Base-by-base conservation (phyloP, 495 filamentous ascomycete genomes). In the Hypomontagnella monticulosa region DNA sequence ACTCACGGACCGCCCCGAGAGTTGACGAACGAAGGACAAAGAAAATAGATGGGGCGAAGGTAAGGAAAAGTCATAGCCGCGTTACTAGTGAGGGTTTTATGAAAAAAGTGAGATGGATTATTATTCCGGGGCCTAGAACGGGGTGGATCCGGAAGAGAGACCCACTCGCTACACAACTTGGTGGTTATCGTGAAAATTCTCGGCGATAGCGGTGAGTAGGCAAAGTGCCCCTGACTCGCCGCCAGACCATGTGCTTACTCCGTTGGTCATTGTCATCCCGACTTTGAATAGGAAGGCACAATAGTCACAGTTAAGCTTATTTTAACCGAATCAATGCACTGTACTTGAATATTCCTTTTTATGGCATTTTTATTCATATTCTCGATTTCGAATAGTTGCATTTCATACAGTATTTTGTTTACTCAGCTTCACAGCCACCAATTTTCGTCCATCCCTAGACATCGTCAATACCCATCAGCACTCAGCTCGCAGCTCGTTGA, bases 361-460 rank as follows among this genome's bases (percentile, higher is more conserved):
- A 27, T 27, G 6, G 23, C 23, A 27, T 27, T n/a, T n/a, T n/a
- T n/a, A n/a, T n/a, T n/a, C 2, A 27, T 2, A 27, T 2, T 27
- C 6, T 6, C 6, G 23, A 27, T 27, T 27, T 6, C 23, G 23
- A 27, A 27, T 27, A 27, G 2, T 27, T 27, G 6, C 6, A 27
- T 27, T 27, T 27, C 23, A 27, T 27, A 27, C 6, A 2, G 2
- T 6, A 27, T 27, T 6, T 27, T 2, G 23, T n/a, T n/a, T 27
- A 27, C 23, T 27, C 6, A 27, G 23, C 23, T 27, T 27, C 23
- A 27, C 23, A 3, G 2, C 59, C 49, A 11, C 33, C 53, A 19
- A 63, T 63, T 0, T 0, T 34, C 4, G 64, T 67, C 57, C 52
- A 63, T 10, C 43, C 69, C 70, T 76, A 63, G 7, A 85, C 71